These are phyloP conservation scores for Alternaria incomplexa DNA, from an alignment of 2,329 filamentous ascomycete genomes.

Conservation along the genomic window DNA sequence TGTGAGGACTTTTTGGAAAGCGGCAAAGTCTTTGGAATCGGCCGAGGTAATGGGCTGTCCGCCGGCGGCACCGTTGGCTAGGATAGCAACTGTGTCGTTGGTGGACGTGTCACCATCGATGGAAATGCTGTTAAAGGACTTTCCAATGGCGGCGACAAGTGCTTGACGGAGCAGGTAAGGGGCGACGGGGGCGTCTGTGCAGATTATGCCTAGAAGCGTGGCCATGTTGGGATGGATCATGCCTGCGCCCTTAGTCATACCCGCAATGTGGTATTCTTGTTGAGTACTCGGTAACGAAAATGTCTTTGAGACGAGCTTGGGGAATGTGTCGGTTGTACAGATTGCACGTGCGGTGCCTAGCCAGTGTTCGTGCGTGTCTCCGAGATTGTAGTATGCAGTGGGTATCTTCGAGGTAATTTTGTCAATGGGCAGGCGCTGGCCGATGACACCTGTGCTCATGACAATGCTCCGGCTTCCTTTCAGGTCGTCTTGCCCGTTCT, in stretches of 20 bases:
- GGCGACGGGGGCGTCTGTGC: conserved; percentile 85
- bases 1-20: conserved; percentile 73
- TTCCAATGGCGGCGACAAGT: conserved; percentile 75
- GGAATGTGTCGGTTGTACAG: conserved; percentile 98
- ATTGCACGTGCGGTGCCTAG: conserved; percentile 85
- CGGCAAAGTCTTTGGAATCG: conserved; percentile 67
- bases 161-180: conserved; percentile 70
- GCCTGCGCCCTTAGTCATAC: conserved; percentile 96
- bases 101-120: conserved; percentile 97
- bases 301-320: conserved; percentile 85
- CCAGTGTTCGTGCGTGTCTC: conserved; percentile 83
- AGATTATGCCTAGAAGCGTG: conserved; percentile 87
- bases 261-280: conserved; percentile 81
- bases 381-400: conserved; percentile 72
- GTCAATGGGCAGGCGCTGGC: conserved; percentile 87
- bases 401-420: conserved; percentile 89
- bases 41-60: conserved; percentile 67
- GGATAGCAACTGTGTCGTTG: conserved; percentile 91
- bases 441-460: conserved; percentile 98
- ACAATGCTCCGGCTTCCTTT: conserved; percentile 74
- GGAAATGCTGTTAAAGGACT: conserved; percentile 95
- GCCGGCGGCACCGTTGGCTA: conserved; percentile 94
- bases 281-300: conserved; percentile 86
- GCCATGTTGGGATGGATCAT: conserved; percentile 99
- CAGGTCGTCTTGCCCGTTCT: conserved; percentile 48